Evolutionary conservation across 345 rosid genomes (phyloP), one percentile per base, ranked within the genome.

Genomic region (Moricandia moricandioides): DNA sequence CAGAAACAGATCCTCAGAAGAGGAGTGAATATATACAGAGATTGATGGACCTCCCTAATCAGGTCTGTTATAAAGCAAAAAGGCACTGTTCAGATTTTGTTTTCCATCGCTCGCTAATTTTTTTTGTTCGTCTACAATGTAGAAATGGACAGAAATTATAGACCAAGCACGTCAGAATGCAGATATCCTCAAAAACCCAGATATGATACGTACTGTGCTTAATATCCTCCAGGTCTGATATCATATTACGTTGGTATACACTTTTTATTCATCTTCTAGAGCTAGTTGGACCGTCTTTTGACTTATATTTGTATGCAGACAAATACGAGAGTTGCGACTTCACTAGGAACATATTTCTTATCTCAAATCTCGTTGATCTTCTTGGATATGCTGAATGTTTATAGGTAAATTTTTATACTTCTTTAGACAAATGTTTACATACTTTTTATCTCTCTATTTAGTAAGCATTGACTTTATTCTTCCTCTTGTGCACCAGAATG

Each of bases 61-160:
- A 88, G 97, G 99, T 96, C 17, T 67, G 55, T 64, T 61, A 47
- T 13, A 4, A 34, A 34, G 47, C 29, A 54, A 65, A 65, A 14
- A 51, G 29, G 30, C 34, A 55, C 58, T 62, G 52, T 29, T 56
- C 30, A 47, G 39, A 27, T 63, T 56, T 34, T 55, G 65, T 52
- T 79, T 68, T 59, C 39, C 49, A 77, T 24, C 40, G 34, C 59
- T 77, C 14, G 31, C 40, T 84, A 61, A 78, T 45, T 45, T 2
- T 6, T 40, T 49, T 51, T 3, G 7, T 7, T 3, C 6, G 17
- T 6, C 7, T 79, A 62, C 40, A 31, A 18, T 83, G 82, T 84
- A 96, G 99, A 92, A 87, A 91, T 96, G 99, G 99, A 88, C 79
- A 69, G 97, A 96, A 79, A 96, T 96, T 60, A 89, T 96, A 45